Base-by-base conservation (phyloP, 1,139 yeast genomes). In the Pichia cactophila region DNA sequence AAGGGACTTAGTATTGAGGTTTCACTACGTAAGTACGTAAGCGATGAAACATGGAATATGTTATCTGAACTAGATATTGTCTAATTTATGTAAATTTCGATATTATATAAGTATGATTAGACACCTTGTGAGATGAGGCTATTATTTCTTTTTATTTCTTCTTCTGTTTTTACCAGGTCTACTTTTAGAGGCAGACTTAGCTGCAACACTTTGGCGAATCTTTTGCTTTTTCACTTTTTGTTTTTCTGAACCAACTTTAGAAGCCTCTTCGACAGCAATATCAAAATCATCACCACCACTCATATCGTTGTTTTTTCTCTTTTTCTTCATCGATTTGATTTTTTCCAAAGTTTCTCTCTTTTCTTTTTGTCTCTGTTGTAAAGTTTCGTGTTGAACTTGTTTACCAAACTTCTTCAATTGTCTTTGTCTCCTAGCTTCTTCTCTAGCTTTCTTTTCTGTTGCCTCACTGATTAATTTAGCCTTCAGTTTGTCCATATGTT, bases 371-470 rank as follows among this genome's bases (percentile, higher is more conserved):
- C 97, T 86, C 61, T 87, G 89, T 71, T 89, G 97, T 63, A 90
- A 77, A 47, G 96, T 89, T 58, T 88, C 95, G 61, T 86, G 80
- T 73, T 90, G 97, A 41, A 90, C 97, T 73, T 90, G 95, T 72
- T 92, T 92, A 70, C 98, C 98, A 60, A 88, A 90, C 74, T 92
- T 92, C 83, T 90, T 92, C 68, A 92, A 80, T 58, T 85, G 85
- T 70, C 98, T 83, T 72, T 92, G 97, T 69, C 85, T 85, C 72
- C 86, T 86, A 37, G 97, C 96, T 50, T 89, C 97, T 67, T 87
- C 94, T 45, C 89, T 77, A 2, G 96, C 97, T 69, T 86, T 86
- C 78, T 86, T 87, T 63, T 86, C 84, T 37, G 94, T 85, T 47
- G 95, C 97, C 64, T 88, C 96, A 54, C 80, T 78, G 43, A 89